phyloP scores from a whole-genome alignment of 805 yeast species.

The Yarrowia deformans region DNA sequence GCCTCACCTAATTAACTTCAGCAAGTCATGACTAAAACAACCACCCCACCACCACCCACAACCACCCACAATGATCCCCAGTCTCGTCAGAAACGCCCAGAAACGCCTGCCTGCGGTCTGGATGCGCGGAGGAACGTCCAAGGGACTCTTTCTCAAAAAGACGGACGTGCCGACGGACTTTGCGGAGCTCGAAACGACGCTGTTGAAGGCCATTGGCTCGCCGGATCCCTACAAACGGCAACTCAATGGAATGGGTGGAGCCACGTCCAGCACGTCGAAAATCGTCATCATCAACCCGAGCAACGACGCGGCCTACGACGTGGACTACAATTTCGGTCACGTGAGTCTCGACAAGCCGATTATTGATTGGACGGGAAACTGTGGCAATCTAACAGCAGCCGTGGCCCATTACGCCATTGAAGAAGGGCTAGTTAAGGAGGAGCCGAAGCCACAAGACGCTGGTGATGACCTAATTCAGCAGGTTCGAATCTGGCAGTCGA shows the following conservation, averaged over 20 bases:
- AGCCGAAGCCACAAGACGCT: constrained; percentile 18
- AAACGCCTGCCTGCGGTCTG: constrained; percentile 38
- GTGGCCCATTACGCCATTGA: constrained; percentile 41
- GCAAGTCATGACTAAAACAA: too few species aligned
- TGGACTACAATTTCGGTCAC: constrained; percentile 41
- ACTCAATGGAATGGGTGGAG: constrained; percentile 41
- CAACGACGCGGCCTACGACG: constrained; percentile 10
- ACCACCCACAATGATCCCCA: constrained; percentile 35
- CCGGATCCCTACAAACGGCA: constrained; percentile 41
- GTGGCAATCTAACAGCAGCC: constrained; percentile 41
- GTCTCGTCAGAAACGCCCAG: constrained; percentile 15
- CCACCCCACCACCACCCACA: background rate
- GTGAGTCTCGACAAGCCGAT: constrained; percentile 37
- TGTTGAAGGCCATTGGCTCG: constrained; percentile 40
- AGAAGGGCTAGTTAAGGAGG: constrained; percentile 1
- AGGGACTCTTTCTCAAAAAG: constrained; percentile 39
- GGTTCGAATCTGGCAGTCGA: constrained; percentile 32
- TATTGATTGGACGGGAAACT: constrained; percentile 41
- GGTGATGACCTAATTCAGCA: background rate
- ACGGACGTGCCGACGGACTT: constrained; percentile 37
- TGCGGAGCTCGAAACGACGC: constrained; percentile 16
- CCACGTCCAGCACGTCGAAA: constrained; percentile 41
- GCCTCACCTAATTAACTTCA: too few species aligned
- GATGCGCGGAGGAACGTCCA: constrained; percentile 42
- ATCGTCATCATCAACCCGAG: constrained; percentile 35